Conservation (phyloP, 106 monocot species). For the Vanilla planifolia region DNA sequence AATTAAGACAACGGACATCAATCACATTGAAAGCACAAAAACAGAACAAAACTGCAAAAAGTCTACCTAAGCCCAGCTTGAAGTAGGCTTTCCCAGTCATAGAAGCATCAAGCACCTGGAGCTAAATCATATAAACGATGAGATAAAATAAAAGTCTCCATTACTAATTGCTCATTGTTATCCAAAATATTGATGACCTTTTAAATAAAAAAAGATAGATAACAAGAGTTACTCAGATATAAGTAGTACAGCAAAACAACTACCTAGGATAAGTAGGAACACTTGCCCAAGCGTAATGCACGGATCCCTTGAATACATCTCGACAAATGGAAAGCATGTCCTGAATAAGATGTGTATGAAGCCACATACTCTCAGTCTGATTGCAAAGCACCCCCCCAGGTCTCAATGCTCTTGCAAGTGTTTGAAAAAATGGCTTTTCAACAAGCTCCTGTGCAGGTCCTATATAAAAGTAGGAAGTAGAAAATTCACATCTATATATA, state of each 20-base stretch:
- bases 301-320: constrained; percentile 80
- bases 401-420: constrained; percentile 57
- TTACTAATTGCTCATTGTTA: neutral
- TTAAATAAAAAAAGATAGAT: too few species aligned
- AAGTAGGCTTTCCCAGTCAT: constrained; percentile 16
- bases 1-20: neutral
- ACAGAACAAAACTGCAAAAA: constrained; percentile 6
- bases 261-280: constrained; percentile 99
- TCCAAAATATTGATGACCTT: neutral
- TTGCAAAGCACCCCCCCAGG: constrained; percentile 95
- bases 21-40: neutral
- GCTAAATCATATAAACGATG: constrained; percentile 15
- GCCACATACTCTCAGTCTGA: constrained; percentile 99
- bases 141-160: constrained; percentile 14
- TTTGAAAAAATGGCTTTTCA: constrained; percentile 95
- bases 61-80: constrained; percentile 20
- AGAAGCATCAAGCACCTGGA: constrained; percentile 19
- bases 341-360: constrained; percentile 97
- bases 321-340: constrained; percentile 83
- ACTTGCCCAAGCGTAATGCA: constrained; percentile 96
- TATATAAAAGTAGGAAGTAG: constrained; percentile 9
- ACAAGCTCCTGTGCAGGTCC: constrained; percentile 94
- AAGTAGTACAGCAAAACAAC: neutral
- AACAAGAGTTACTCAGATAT: too few species aligned
- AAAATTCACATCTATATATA: neutral